Conservation (phyloP, 2,329 filamentous ascomycete genomes). For the Neofusicoccum cordaticola region DNA sequence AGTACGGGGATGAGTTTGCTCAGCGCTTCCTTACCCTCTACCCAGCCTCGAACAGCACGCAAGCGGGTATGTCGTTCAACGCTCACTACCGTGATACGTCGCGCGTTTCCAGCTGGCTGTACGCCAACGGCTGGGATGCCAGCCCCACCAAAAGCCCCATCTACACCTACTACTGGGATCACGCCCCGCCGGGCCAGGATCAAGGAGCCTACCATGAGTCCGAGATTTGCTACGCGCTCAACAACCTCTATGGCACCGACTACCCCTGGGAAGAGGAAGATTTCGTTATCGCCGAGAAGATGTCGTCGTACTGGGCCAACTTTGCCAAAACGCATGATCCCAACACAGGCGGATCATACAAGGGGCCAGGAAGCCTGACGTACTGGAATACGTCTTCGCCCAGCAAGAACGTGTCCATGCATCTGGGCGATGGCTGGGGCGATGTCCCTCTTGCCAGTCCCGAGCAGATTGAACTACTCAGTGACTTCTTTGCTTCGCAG, state of each 20-base stretch:
- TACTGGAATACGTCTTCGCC: not conserved
- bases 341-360: not conserved
- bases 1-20: conserved; percentile 24
- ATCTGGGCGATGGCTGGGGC: not conserved
- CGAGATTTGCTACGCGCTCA: conserved; percentile 40
- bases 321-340: not conserved
- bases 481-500: not conserved
- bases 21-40: conserved; percentile 28
- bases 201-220: conserved; percentile 38
- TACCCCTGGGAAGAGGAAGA: conserved; percentile 29
- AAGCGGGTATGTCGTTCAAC: conserved; percentile 28
- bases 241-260: conserved; percentile 31
- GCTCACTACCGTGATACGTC: conserved; percentile 30
- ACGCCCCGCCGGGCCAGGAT: conserved; percentile 36
- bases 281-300: conserved; percentile 24
- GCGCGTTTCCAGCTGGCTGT: conserved; percentile 27
- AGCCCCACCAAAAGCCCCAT: conserved; percentile 21
- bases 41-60: conserved; percentile 32
- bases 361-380: not conserved
- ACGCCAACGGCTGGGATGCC: conserved; percentile 23
- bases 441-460: not conserved
- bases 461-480: not conserved
- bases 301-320: not conserved
- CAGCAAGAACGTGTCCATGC: not conserved
- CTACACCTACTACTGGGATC: conserved; percentile 39